Conservation (phyloP, 1,284 basidiomycete genomes). For the Golubevia pallescens region DNA sequence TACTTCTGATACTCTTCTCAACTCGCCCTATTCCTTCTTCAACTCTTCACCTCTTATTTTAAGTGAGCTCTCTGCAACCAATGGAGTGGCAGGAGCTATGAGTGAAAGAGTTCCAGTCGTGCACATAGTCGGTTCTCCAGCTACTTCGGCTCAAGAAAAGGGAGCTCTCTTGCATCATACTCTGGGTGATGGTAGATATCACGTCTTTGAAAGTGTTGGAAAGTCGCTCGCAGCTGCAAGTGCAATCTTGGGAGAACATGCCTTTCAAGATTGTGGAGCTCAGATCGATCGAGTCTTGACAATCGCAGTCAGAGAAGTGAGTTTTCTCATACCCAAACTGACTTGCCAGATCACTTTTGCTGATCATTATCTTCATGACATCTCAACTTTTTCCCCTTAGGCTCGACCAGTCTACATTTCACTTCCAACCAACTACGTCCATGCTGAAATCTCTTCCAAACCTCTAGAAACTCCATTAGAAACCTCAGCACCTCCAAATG, state of each 20-base stretch:
- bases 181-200: slow-evolving; percentile 37
- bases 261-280: slow-evolving; percentile 65
- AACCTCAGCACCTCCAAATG: slow-evolving; percentile 65
- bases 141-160: slow-evolving; percentile 73
- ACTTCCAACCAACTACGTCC: slow-evolving; percentile 83
- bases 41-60: slow-evolving; percentile 60
- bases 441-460: slow-evolving; percentile 73
- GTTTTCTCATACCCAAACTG: slow-evolving; percentile 6
- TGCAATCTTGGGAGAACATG: slow-evolving; percentile 42
- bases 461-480: slow-evolving; percentile 71
- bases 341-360: not conserved
- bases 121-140: slow-evolving; percentile 87
- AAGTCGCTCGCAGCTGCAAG: slow-evolving; percentile 80
- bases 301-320: slow-evolving; percentile 71
- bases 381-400: slow-evolving; percentile 61
- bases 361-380: slow-evolving; percentile 2
- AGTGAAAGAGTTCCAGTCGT: slow-evolving; percentile 90
- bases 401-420: slow-evolving; percentile 86
- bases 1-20: not conserved
- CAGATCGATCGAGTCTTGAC: slow-evolving; percentile 81
- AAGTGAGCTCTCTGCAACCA: slow-evolving; percentile 56
- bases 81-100: slow-evolving; percentile 67
- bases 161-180: slow-evolving; percentile 66
- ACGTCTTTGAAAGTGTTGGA: slow-evolving; percentile 1
- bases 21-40: not conserved